Evolutionary conservation across 169 alveolate species (phyloP).

Genomic region (Babesia caballi): DNA sequence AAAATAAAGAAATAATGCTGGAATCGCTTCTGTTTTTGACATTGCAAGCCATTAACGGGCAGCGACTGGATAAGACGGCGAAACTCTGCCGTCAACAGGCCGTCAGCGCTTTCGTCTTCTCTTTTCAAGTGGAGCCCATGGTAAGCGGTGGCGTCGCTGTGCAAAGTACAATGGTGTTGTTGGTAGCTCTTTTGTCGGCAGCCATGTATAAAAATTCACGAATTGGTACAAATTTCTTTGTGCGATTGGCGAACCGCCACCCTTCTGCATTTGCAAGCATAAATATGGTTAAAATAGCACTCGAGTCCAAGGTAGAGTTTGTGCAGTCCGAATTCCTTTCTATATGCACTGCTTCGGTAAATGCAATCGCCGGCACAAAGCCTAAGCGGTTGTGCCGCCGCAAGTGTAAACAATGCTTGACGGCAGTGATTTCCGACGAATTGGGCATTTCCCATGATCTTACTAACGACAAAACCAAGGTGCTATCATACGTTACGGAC

Average conservation of each 20-base stretch:
- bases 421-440: not conserved
- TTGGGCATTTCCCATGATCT: not conserved
- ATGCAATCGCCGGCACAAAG: not conserved
- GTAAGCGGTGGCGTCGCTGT: conserved; percentile 1
- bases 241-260: conserved; percentile 23
- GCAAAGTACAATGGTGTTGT: conserved; percentile 23
- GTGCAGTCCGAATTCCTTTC: conserved; percentile 48
- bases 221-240: conserved; percentile 30
- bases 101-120: not conserved
- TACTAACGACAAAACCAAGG: not conserved
- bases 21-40: not conserved
- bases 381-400: conserved; percentile 16
- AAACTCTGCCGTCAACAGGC: conserved; percentile 3
- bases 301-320: conserved; percentile 27
- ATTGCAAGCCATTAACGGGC: conserved; percentile 3
- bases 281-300: conserved; percentile 10
- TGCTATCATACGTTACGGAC: conserved; percentile 7
- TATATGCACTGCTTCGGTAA: conserved; percentile 1
- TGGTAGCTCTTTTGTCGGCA: conserved; percentile 7
- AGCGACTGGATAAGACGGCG: conserved; percentile 10
- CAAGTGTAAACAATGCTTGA: not conserved
- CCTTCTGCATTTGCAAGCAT: conserved; percentile 18
- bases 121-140: not conserved
- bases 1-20: not conserved
- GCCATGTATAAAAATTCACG: conserved; percentile 7